These are phyloP conservation scores for Diaporthe sp. DNA, from an alignment of 2,329 filamentous ascomycete species.

Conservation along the genomic window DNA sequence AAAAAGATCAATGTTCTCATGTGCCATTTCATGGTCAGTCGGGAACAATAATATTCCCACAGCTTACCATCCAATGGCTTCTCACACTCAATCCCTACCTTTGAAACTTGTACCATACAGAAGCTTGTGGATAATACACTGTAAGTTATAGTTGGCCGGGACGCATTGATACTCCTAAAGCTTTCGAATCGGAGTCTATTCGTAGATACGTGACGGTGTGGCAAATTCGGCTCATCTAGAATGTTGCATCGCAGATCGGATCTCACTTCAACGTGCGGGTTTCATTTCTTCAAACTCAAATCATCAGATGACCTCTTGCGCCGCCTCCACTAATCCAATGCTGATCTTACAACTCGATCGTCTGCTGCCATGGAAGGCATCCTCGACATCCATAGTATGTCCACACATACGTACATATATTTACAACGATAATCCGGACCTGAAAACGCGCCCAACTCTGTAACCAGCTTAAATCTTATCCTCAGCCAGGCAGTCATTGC, in stretches of 20 bases:
- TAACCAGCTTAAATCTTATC: neutral
- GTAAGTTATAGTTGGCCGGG: too few relatives aligned
- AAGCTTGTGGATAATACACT: neutral
- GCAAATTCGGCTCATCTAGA: neutral
- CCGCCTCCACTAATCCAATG: neutral
- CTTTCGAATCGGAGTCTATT: neutral
- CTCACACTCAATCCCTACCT: neutral
- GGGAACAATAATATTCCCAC: too few relatives aligned
- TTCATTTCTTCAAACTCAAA: neutral
- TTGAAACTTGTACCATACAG: too few relatives aligned
- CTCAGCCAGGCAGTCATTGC: neutral
- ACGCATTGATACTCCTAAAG: neutral
- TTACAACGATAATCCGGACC: neutral
- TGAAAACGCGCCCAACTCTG: too few relatives aligned
- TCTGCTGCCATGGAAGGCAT: neutral
- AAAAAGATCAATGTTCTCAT: too few relatives aligned
- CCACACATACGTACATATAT: neutral
- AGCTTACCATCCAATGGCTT: neutral
- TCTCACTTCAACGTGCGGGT: neutral
- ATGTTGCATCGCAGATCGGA: neutral
- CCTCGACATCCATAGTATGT: neutral
- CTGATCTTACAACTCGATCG: too few relatives aligned
- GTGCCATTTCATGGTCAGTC: too few relatives aligned
- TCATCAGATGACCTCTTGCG: neutral
- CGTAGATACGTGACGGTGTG: neutral